Percentiles rank a stretch among this genome's conserved stretches.
phyloP scores from a whole-genome alignment of 2,329 filamentous ascomycete species.

The Fusarium miscanthi region DNA sequence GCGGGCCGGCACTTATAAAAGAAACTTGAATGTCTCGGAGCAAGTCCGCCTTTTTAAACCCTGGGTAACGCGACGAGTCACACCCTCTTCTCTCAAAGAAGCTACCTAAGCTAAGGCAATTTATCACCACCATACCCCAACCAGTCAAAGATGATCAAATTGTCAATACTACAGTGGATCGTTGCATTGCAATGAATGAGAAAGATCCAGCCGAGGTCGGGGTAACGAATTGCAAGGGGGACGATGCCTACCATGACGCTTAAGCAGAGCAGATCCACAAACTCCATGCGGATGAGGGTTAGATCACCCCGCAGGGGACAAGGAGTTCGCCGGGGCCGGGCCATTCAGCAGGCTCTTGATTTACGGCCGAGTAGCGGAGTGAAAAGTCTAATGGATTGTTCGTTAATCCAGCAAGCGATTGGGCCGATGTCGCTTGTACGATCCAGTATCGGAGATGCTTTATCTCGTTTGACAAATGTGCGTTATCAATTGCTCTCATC shows the following conservation, averaged over 20 bases:
- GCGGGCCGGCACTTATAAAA: conserved; percentile 27
- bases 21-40: conserved; percentile 30
- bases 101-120: neutral
- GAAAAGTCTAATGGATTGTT: conserved; percentile 12
- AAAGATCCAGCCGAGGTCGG: conserved; percentile 37
- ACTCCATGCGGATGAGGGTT: conserved; percentile 8
- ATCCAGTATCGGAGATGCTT: conserved; percentile 17
- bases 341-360: conserved; percentile 2
- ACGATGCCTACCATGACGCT: conserved; percentile 15
- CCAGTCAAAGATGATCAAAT: conserved; percentile 19
- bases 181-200: neutral
- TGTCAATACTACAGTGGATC: conserved; percentile 21
- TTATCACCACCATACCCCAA: neutral
- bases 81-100: neutral
- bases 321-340: conserved; percentile 23
- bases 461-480: conserved; percentile 2
- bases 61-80: conserved; percentile 16
- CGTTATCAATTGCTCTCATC: neutral
- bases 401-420: neutral
- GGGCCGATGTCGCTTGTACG: conserved; percentile 34
- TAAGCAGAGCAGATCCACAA: conserved; percentile 6
- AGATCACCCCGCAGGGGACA: conserved; percentile 28
- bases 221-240: conserved; percentile 4
- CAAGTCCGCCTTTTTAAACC: conserved; percentile 10
- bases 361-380: conserved; percentile 32